phyloP scores from a whole-genome alignment of 139 green algal species.

The Edaphochlamys debaryana region DNA sequence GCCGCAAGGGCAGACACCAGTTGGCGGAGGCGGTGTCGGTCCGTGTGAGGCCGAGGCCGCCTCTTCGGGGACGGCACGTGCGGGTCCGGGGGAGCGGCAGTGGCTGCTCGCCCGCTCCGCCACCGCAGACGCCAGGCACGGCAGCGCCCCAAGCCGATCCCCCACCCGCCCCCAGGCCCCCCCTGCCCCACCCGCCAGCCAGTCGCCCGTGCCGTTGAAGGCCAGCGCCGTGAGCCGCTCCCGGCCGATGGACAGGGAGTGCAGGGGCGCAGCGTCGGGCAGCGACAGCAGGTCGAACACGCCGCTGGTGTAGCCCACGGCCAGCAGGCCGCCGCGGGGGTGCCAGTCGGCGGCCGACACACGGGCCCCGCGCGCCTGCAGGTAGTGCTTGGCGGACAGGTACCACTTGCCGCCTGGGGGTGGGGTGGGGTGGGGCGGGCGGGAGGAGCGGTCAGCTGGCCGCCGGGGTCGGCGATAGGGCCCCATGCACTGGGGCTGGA shows the following conservation, averaged over 20 bases:
- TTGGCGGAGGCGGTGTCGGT: too few species aligned
- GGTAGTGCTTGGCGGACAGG: conserved; percentile 85
- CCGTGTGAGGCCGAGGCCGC: too few species aligned
- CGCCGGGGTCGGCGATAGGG: too few species aligned
- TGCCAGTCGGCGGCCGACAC: conserved; percentile 41
- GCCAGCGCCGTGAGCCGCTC: conserved; percentile 74
- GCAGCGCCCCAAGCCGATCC: too few species aligned
- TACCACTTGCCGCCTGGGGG: conserved; percentile 76
- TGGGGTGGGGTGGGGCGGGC: too few species aligned
- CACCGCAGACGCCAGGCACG: too few species aligned
- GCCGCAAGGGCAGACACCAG: background rate
- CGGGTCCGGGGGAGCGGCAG: too few species aligned
- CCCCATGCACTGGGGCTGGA: too few species aligned
- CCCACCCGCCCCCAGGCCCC: too few species aligned
- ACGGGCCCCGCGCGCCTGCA: conserved; percentile 61
- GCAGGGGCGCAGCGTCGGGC: conserved; percentile 79
- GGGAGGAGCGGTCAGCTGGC: too few species aligned
- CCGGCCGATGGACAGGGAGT: conserved; percentile 70
- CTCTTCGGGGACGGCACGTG: too few species aligned
- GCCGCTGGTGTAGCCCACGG: conserved; percentile 71
- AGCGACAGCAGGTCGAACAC: conserved; percentile 94
- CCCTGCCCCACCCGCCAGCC: conserved; percentile 65
- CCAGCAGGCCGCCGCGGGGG: conserved; percentile 44
- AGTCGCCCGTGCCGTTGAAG: conserved; percentile 91
- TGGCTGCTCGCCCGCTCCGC: too few species aligned